Base-by-base conservation (phyloP, 2,329 filamentous ascomycete genomes). In the Sporothrix pseudoabietina region DNA sequence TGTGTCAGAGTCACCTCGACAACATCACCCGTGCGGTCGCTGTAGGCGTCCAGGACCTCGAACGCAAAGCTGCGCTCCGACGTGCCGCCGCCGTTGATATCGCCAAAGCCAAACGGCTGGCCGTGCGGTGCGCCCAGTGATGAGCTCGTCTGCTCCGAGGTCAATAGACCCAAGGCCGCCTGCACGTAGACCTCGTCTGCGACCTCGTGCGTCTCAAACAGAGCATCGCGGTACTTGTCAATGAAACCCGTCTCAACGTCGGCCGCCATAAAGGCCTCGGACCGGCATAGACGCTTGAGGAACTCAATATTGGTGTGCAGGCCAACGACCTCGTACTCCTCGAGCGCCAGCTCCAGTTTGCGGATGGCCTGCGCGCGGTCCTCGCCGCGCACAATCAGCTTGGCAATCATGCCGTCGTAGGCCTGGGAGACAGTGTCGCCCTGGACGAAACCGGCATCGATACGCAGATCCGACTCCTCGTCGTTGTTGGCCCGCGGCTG, bases 331-430 rank as follows among this genome's bases (percentile, higher is more conserved):
- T 99, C 94, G 79, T 98, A 99, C 66, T 93, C 88, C 76, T 93
- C 91, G 12, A 99, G 84, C 0, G 96, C 94, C 4, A 90, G 85
- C 52, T 90, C 89, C 74, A 99, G 86, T 81, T 93, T 97, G 74
- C 92, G 90, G 69, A 99, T 91, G 3, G 94, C 93, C 35, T 92
- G 91, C 79, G 92, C 88, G 74, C 96, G 88, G 73, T 91, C 91
- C 19, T 89, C 87, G 0, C 93, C 96, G 73, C 93, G 89, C 6
- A 98, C 94, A 77, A 99, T 99, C 71, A 99, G 88, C 83, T 99
- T 99, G 61, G 96, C 93, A 77, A 99, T 97, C 96, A 99, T 99
- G 39, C 96, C 96, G 78, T 99, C 96, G 81, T 99, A 99, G 72
- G 96, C 93, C 74, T 95, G 93, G 0, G 94, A 97, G 2, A 99